These are phyloP conservation scores for Davidsoniella australis DNA, from an alignment of 2,329 filamentous ascomycete genomes.

Conservation along the genomic window DNA sequence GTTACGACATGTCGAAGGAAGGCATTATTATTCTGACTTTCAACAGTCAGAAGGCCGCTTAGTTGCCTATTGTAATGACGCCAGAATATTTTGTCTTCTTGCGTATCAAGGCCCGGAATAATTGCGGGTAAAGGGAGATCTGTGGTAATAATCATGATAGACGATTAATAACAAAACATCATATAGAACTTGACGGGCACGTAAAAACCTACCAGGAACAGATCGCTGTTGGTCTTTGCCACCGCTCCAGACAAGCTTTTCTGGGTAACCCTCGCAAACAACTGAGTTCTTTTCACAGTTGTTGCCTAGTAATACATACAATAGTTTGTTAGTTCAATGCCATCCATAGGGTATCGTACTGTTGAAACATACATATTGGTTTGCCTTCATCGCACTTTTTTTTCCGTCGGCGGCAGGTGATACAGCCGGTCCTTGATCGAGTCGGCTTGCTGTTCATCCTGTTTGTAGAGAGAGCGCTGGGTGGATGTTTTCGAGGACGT, in stretches of 20 bases:
- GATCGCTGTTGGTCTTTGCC: constrained; percentile 51
- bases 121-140: constrained; percentile 44
- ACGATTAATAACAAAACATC: neutral
- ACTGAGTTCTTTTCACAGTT: constrained; percentile 92
- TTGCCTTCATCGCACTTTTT: constrained; percentile 59
- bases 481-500: constrained; percentile 65
- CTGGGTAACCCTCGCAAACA: constrained; percentile 77
- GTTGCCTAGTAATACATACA: constrained; percentile 36
- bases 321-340: constrained; percentile 11
- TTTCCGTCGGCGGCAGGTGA: constrained; percentile 50
- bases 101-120: constrained; percentile 66
- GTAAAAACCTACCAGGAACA: constrained; percentile 35
- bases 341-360: constrained; percentile 12
- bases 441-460: constrained; percentile 55
- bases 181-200: constrained; percentile 12
- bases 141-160: constrained; percentile 22
- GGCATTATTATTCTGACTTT: constrained; percentile 64
- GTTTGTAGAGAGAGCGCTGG: constrained; percentile 39
- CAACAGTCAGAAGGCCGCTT: constrained; percentile 65
- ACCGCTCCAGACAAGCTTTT: constrained; percentile 74
- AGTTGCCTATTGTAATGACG: constrained; percentile 68
- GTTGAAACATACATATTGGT: constrained; percentile 38
- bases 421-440: constrained; percentile 50
- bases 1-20: constrained; percentile 74
- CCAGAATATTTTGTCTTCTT: constrained; percentile 64